Evolutionary conservation across 441 rosid genomes (phyloP).

Genomic region (Syzygium syzygioides): DNA sequence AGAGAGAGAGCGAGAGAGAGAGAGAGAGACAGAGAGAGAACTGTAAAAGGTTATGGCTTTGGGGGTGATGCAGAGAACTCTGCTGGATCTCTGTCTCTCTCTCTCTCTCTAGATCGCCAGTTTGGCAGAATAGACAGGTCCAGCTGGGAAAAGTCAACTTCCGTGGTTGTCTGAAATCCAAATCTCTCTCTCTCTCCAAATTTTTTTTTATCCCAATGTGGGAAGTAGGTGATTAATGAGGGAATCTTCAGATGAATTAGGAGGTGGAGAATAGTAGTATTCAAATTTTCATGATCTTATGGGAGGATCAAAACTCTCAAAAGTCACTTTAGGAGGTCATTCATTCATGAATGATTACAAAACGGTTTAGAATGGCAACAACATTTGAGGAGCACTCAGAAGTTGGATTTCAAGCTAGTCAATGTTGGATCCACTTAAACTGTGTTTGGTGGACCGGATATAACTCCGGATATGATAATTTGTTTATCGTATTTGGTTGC

Average conservation of each 20-base stretch:
- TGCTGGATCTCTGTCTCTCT: not conserved
- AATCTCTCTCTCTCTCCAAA: not conserved
- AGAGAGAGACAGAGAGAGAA: not conserved
- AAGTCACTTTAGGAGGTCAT: fast-evolving
- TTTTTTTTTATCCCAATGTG: not conserved
- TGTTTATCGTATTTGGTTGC: fast-evolving
- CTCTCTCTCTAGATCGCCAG: not conserved
- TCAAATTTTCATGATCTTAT: not conserved
- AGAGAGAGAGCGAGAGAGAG: too few species aligned
- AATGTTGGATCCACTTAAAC: not conserved
- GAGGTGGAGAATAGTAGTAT: not conserved
- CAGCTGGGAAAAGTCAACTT: not conserved
- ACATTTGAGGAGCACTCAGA: not conserved
- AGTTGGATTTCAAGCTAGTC: not conserved
- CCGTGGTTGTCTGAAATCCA: not conserved
- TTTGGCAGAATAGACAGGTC: not conserved
- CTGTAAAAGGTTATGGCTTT: fast-evolving
- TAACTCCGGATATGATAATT: not conserved
- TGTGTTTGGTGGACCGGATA: fast-evolving
- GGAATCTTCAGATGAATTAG: not conserved
- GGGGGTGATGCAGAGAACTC: not conserved
- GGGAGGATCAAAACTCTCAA: not conserved
- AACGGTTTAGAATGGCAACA: not conserved
- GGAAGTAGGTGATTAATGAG: not conserved
- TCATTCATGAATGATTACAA: not conserved